Evolutionary conservation across 306 rosid species (phyloP).

Genomic region (Astragalus membranaceus): DNA sequence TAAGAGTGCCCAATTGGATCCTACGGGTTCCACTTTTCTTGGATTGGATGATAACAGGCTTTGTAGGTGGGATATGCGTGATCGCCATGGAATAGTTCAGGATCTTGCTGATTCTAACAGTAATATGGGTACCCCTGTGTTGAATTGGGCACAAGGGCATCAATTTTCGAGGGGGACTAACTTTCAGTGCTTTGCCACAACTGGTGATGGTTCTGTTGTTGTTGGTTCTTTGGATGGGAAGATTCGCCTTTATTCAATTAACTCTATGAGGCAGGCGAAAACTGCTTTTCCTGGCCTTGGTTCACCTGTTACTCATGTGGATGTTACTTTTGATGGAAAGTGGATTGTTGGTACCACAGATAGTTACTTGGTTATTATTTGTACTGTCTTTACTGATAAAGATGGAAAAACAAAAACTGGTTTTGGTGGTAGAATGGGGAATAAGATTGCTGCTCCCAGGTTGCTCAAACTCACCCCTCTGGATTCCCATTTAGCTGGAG

Average conservation of each 20-base stretch:
- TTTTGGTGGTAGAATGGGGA: slow-evolving; percentile 89
- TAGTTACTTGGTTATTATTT: slow-evolving; percentile 69
- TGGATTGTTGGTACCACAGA: slow-evolving; percentile 96
- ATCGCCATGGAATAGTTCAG: slow-evolving; percentile 87
- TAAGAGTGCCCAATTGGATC: slow-evolving; percentile 93
- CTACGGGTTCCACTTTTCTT: slow-evolving; percentile 84
- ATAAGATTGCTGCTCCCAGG: slow-evolving; percentile 86
- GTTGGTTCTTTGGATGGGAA: slow-evolving; percentile 96
- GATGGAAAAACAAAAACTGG: slow-evolving; percentile 86
- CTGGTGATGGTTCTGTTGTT: slow-evolving; percentile 94
- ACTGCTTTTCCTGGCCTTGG: slow-evolving; percentile 99
- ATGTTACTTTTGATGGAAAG: slow-evolving; percentile 91
- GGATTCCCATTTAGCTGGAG: slow-evolving; percentile 92
- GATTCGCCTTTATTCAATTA: slow-evolving; percentile 77
- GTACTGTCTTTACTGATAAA: slow-evolving; percentile 77
- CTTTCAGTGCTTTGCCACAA: slow-evolving; percentile 92
- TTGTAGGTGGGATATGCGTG: slow-evolving; percentile 99
- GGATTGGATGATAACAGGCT: slow-evolving; percentile 97
- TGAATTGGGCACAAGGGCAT: slow-evolving; percentile 95
- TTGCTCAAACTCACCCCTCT: slow-evolving; percentile 86
- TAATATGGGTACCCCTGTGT: slow-evolving; percentile 36
- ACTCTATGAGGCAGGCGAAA: slow-evolving; percentile 86
- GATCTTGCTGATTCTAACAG: slow-evolving; percentile 48
- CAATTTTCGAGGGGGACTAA: slow-evolving; percentile 92
- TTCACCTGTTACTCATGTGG: slow-evolving; percentile 86